Evolutionary conservation across 805 yeast species (phyloP), one percentile per base, ranked within the genome.

Genomic region (Kodamaea jinghongensis): DNA sequence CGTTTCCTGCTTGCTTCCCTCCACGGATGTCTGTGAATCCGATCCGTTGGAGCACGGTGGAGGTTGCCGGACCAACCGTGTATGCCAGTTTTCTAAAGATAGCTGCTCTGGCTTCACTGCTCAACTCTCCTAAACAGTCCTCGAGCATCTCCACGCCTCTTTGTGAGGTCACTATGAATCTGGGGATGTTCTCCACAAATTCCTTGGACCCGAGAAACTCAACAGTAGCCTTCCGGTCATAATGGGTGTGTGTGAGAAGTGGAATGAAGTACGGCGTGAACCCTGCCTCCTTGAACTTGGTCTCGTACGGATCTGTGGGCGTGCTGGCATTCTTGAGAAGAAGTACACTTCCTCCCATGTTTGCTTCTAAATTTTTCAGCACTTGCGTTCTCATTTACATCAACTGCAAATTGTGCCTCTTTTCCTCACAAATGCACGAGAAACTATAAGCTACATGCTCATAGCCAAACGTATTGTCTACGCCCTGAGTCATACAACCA

Each of bases 31-130:
- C 75, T 1, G 41, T 53, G 55, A 89, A 91, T 1, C 96, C 96
- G 22, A 79, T 58, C 5, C 67, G 64, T 2, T 55, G 44, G 9
- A 91, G 58, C 12, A 83, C 77, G 11, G 67, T 65, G 13, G 73
- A 75, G 0, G 98, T 91, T 0, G 96, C 89, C 1, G 96, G 96
- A 0, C 98, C 98, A 4, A 91, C 96, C 0, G 96, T 87, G 54
- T 81, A 91, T 0, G 83, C 82, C 0, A 81, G 76, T 49, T 79
- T 79, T 3, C 47, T 39, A 5, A 76, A 55, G 1, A 81, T 63
- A 0, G 35, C 39, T 6, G 55, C 49, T 40, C 43, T 55, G 31
- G 33, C 29, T 6, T 34, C 44, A 1, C 34, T 50, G 6, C 61
- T 32, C n/a, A 68, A 49, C 8, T 43, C 42, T 0, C 48, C 44